Evolutionary conservation across 495 filamentous ascomycete species (phyloP).

Genomic region (Paragyromitra xinjiangensis): DNA sequence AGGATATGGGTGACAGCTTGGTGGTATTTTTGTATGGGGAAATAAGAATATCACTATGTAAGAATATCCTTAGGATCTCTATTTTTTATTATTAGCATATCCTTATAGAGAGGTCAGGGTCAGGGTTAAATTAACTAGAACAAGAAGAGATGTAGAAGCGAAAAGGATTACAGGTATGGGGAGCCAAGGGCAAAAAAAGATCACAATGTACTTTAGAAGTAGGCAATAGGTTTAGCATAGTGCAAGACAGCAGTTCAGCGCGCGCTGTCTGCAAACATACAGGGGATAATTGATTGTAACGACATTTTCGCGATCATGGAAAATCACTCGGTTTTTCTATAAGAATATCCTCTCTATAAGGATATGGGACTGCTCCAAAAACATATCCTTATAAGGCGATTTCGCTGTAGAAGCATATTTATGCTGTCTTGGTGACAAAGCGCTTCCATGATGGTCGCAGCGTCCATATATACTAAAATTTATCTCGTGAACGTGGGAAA

Average conservation of each 20-base stretch:
- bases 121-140: neutral
- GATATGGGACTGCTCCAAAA: too few species aligned
- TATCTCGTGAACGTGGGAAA: too few species aligned
- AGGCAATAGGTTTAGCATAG: neutral
- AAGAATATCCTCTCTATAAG: conserved; percentile 2
- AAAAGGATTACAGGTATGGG: conserved; percentile 20
- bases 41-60: neutral
- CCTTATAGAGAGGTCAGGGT: neutral
- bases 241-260: neutral
- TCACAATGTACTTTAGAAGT: neutral
- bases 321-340: conserved; percentile 6
- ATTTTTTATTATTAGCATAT: neutral
- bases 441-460: too few species aligned
- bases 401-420: neutral
- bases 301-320: neutral
- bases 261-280: neutral
- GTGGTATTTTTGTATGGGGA: neutral
- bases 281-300: neutral
- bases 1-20: neutral
- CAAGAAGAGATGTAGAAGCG: conserved; percentile 1
- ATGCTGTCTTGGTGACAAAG: too few species aligned
- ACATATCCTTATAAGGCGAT: conserved; percentile 2
- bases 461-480: too few species aligned
- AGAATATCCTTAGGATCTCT: neutral
- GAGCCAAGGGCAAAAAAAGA: conserved; percentile 1